Base-by-base conservation (phyloP, 768 basidiomycete species). In the Kwoniella mangroviensis region DNA sequence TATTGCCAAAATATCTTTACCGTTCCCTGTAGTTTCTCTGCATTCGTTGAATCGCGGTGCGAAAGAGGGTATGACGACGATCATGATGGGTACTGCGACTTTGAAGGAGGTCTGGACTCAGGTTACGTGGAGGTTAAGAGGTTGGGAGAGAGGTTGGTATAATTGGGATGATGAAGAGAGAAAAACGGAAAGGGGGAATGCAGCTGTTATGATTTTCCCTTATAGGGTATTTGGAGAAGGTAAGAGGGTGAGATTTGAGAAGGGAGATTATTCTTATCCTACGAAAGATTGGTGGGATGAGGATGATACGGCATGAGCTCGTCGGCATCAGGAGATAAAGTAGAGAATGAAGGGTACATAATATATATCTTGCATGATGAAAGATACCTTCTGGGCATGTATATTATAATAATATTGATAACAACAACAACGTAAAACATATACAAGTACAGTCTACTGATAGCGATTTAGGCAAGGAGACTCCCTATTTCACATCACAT, bases 221-320 rank as follows among this genome's bases (percentile, higher is more conserved):
- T 79, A 79, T 72, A 54, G 78, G 15, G 72, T 68, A 26, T 65
- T 79, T n/a, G 78, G 70, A 3, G 78, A 79, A 57, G 75, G 75
- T 10, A 79, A 79, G 51, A 53, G 78, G 40, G 78, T 79, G 12
- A 75, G 71, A 57, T 79, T 79, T 63, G 74, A 72, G 52, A 63
- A 67, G 34, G 75, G 75, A 4, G 75, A 79, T 67, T 77, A 74
- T 54, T 79, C 78, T n/a, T 75, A 73, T 67, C 78, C 78, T 40
- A 70, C 64, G 49, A 49, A 41, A 63, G 62, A 63, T 19, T 63
- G 51, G 62, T 53, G 62, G 43, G 49, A 63, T 21, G 22, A 60
- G 7, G 58, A 28, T 6, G 34, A 34, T 6, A 34, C 34, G 34
- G 34, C 34, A 7, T 34, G 34, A 34, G 34, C 34, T 34, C 34